These are phyloP conservation scores for Colletotrichum chrysophilum DNA, from an alignment of 2,329 filamentous ascomycete species.

Conservation along the genomic window DNA sequence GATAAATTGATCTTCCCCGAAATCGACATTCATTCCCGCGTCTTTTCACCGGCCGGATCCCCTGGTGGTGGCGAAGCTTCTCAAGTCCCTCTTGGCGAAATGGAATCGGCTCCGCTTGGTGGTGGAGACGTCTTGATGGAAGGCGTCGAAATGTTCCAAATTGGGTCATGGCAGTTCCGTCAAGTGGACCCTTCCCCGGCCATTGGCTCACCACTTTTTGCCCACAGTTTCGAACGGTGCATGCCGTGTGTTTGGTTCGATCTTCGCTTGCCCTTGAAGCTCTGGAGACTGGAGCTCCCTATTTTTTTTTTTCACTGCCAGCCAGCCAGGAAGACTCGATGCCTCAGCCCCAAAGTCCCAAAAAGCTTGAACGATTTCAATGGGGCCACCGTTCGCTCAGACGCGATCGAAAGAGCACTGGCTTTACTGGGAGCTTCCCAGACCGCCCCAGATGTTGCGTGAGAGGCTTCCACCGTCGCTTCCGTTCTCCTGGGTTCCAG, in stretches of 20 bases:
- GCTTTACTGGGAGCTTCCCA: not conserved
- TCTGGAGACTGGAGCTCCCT: not conserved
- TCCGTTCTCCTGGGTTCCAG: not conserved
- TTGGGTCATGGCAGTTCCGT: not conserved
- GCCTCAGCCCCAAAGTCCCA: not conserved
- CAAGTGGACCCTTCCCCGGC: not conserved
- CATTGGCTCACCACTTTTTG: not conserved
- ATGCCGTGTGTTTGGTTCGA: not conserved
- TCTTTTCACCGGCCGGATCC: not conserved
- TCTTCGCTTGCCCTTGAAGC: not conserved
- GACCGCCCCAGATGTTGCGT: not conserved
- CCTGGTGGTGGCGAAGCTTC: conserved; percentile 19
- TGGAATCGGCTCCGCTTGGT: not conserved
- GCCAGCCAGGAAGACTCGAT: not conserved
- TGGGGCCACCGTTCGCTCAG: not conserved
- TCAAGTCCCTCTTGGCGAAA: conserved; percentile 2
- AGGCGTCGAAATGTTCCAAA: not conserved
- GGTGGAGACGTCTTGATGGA: not conserved
- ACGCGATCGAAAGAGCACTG: not conserved
- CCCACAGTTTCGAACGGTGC: not conserved
- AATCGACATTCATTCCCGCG: not conserved
- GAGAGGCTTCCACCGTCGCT: not conserved
- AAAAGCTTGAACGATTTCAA: not conserved
- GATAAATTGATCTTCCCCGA: not conserved
- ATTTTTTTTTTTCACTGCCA: not conserved